Percentiles rank a stretch among this genome's conserved stretches.
Evolutionary conservation across 108 stramenopile species (phyloP).

Genomic region (Mayamaea pseudoterrestris): DNA sequence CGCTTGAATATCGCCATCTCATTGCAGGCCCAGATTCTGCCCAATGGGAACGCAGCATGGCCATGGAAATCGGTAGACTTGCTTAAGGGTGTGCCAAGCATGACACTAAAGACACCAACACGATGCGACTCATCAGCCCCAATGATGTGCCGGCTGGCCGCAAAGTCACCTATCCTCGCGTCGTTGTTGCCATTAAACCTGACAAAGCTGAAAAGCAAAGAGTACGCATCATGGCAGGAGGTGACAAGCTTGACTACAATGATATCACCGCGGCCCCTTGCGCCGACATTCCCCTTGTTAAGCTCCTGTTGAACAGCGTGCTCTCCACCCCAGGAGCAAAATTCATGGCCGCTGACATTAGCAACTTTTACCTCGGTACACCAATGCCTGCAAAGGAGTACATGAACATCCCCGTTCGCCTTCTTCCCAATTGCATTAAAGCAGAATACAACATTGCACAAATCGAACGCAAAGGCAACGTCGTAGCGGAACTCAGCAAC

Average conservation of each 20-base stretch:
- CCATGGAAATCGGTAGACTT: conserved; percentile 11
- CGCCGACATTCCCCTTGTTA: conserved; percentile 19
- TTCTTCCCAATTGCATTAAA: conserved; percentile 2
- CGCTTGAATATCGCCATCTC: background rate
- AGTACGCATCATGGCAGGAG: conserved; percentile 18
- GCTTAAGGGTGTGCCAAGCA: conserved; percentile 10
- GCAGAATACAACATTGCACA: conserved; percentile 8
- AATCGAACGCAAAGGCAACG: conserved; percentile 8
- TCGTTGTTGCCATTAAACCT: conserved; percentile 17
- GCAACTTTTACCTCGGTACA: conserved; percentile 23
- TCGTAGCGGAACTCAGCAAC: conserved; percentile 14
- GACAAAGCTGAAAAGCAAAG: conserved; percentile 16
- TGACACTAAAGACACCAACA: conserved; percentile 10
- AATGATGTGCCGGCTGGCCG: background rate
- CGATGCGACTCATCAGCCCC: conserved; percentile 7
- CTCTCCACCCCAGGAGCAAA: conserved; percentile 9
- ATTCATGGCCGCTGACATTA: conserved; percentile 18
- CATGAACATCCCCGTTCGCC: conserved; percentile 19
- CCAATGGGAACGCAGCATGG: conserved; percentile 4
- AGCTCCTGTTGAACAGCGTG: conserved; percentile 18
- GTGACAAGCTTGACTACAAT: conserved; percentile 18
- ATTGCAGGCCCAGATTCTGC: background rate
- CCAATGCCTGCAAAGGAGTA: conserved; percentile 19
- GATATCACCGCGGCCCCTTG: conserved; percentile 11
- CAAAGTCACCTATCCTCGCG: background rate